phyloP scores from a whole-genome alignment of 2,329 filamentous ascomycete species.

The Malbranchea zuffiana region DNA sequence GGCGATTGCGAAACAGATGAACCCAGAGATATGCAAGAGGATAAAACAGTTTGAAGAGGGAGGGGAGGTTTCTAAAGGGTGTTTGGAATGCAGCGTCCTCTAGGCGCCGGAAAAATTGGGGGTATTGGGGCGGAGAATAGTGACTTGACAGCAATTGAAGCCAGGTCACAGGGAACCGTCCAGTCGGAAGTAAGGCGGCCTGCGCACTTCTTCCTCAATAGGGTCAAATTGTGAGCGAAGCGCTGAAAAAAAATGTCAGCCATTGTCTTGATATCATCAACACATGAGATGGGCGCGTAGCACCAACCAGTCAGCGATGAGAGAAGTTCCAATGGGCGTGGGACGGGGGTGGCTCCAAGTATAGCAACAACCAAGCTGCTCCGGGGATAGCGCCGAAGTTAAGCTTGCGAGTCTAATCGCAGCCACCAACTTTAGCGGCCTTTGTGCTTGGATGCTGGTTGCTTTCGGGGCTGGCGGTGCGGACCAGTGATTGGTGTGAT shows the following conservation, averaged over 20 bases:
- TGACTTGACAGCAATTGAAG: not conserved
- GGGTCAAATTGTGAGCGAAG: not conserved
- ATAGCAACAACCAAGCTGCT: conserved; percentile 14
- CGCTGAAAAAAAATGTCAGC: not conserved
- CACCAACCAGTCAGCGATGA: conserved; percentile 7
- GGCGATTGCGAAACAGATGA: not conserved
- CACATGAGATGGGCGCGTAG: conserved; percentile 12
- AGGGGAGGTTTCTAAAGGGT: not conserved
- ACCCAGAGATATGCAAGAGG: not conserved
- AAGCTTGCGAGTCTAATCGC: conserved; percentile 6
- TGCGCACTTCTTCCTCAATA: conserved; percentile 6
- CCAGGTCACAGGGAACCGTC: not conserved
- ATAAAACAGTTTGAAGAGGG: not conserved
- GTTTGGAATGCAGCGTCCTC: not conserved
- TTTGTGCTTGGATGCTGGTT: conserved; percentile 9
- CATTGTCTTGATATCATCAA: not conserved
- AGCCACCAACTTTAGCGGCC: conserved; percentile 4
- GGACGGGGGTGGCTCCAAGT: conserved; percentile 8
- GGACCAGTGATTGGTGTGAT: not conserved
- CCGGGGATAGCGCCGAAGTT: conserved; percentile 8
- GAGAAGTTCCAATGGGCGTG: not conserved
- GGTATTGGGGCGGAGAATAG: conserved; percentile 1
- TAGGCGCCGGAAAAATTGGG: not conserved
- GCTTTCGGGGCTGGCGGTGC: not conserved
- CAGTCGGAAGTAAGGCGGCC: conserved; percentile 5